These are phyloP conservation scores for Vitis hybrid DNA, from an alignment of 177 flowering plant genomes.

Conservation along the genomic window DNA sequence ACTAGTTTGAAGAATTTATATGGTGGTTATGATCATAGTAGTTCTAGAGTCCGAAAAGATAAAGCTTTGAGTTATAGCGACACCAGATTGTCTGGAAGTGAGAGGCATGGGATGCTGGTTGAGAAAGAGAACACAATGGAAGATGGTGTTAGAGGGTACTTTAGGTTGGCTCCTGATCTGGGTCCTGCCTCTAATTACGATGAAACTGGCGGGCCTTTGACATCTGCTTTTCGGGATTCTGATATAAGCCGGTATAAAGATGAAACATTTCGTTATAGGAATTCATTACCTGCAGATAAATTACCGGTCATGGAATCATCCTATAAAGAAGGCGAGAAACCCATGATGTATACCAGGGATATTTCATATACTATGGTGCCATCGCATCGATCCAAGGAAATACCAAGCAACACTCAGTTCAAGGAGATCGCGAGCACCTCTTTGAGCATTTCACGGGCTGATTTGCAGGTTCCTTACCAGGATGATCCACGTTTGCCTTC, in stretches of 20 bases:
- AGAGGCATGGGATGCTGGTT: slow-evolving; percentile 19
- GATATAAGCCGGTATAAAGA: slow-evolving; percentile 19
- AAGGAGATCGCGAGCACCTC: slow-evolving; percentile 20
- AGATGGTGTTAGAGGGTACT: slow-evolving; percentile 25
- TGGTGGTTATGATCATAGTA: slow-evolving; percentile 12
- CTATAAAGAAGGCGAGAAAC: slow-evolving; percentile 17
- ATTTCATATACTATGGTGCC: slow-evolving; percentile 10
- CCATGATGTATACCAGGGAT: slow-evolving; percentile 14
- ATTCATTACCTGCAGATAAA: slow-evolving; percentile 16
- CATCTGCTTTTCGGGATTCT: not conserved
- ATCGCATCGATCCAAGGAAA: slow-evolving; percentile 17
- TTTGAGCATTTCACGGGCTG: slow-evolving; percentile 11
- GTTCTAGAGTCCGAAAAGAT: slow-evolving; percentile 22
- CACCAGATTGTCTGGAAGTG: slow-evolving; percentile 19
- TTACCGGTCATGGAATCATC: slow-evolving; percentile 4
- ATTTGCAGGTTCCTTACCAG: slow-evolving; percentile 8
- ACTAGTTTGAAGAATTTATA: slow-evolving; percentile 16
- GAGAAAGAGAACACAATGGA: slow-evolving; percentile 28
- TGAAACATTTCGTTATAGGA: slow-evolving; percentile 13
- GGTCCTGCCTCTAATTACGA: slow-evolving; percentile 15
- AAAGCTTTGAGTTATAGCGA: slow-evolving; percentile 18
- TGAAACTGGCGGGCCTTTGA: slow-evolving; percentile 14
- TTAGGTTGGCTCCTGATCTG: slow-evolving; percentile 22
- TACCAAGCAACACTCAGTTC: slow-evolving; percentile 1
- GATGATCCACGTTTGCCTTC: slow-evolving; percentile 12